Percentiles rank a stretch among this genome's conserved stretches.
Evolutionary conservation across 2,329 filamentous ascomycete species (phyloP).

Genomic region (Pseudogymnoascus sp.): DNA sequence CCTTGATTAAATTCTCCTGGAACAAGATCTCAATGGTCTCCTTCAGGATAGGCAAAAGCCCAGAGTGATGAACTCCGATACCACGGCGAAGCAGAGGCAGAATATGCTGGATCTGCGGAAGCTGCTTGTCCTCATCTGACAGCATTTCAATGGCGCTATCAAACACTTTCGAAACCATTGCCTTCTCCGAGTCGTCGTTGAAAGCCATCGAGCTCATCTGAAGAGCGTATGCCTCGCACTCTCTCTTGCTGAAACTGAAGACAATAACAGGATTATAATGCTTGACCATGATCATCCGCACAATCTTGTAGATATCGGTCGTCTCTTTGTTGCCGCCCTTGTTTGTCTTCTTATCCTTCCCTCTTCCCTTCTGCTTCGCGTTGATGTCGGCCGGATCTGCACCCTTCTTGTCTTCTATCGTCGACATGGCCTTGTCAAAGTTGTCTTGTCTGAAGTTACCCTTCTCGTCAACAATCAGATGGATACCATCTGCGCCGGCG

Average conservation of each 20-base stretch:
- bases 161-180: conserved; percentile 91
- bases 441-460: conserved; percentile 94
- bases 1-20: conserved; percentile 96
- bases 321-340: conserved; percentile 69
- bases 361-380: conserved; percentile 75
- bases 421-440: conserved; percentile 90
- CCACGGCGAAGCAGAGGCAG: conserved; percentile 81
- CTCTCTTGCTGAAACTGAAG: conserved; percentile 98
- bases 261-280: conserved; percentile 98
- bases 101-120: conserved; percentile 87
- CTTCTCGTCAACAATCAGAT: conserved; percentile 93
- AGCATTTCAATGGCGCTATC: conserved; percentile 85
- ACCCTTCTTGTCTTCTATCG: conserved; percentile 81
- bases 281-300: conserved; percentile 97
- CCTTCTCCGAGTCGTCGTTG: conserved; percentile 93
- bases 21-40: conserved; percentile 99
- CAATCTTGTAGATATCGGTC: conserved; percentile 92
- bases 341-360: conserved; percentile 85
- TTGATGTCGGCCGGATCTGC: conserved; percentile 71
- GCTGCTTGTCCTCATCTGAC: conserved; percentile 78
- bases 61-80: conserved; percentile 96
- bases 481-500: conserved; percentile 82
- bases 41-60: conserved; percentile 88
- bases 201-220: conserved; percentile 82
- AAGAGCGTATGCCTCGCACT: conserved; percentile 85